A percentile compares a stretch with the other conserved stretches of the same genome.
These are phyloP conservation scores for Calvatia gigantea DNA, from an alignment of 768 basidiomycete species.

Conservation along the genomic window DNA sequence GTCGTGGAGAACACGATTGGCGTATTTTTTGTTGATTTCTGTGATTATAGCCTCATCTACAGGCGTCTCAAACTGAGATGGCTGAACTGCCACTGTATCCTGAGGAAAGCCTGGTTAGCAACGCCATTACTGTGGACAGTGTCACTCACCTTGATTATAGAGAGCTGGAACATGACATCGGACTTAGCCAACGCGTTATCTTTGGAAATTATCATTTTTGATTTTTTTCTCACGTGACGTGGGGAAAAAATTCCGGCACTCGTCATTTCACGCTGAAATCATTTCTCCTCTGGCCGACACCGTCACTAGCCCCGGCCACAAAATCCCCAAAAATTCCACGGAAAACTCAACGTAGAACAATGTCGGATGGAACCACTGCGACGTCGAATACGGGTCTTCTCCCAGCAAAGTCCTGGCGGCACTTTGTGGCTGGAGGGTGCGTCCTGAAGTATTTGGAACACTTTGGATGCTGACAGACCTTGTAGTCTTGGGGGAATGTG, in stretches of 20 bases:
- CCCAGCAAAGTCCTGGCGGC: constrained; percentile 72
- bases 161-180: constrained; percentile 5
- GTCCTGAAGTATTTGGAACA: neutral
- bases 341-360: neutral
- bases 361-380: neutral
- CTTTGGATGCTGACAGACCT: constrained; percentile 10
- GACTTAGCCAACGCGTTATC: neutral
- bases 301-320: neutral
- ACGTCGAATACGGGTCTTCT: constrained; percentile 12
- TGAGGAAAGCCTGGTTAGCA: constrained; percentile 25
- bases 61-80: constrained; percentile 78
- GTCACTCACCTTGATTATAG: constrained; percentile 9
- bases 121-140: neutral
- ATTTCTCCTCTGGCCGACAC: neutral
- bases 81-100: constrained; percentile 91
- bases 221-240: neutral
- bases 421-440: constrained; percentile 86
- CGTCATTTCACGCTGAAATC: neutral
- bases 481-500: constrained; percentile 93
- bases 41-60: constrained; percentile 76
- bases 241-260: constrained; percentile 4
- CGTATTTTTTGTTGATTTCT: constrained; percentile 93
- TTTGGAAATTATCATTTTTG: constrained; percentile 6
- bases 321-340: neutral
- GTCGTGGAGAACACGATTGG: constrained; percentile 86